Evolutionary conservation across 768 basidiomycete species (phyloP).

Genomic region (Suillus paluster): DNA sequence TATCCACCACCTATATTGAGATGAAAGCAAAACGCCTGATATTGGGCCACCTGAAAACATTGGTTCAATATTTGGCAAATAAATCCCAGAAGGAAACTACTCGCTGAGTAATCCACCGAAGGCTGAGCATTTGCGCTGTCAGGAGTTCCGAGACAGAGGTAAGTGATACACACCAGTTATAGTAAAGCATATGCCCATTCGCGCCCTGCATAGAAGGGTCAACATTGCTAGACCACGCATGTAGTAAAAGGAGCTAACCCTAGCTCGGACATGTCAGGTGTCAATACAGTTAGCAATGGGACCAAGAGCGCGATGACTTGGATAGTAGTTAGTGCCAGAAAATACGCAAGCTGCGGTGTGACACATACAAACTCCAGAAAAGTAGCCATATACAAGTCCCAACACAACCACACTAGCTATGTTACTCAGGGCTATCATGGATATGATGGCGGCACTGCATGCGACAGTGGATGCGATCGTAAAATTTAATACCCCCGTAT

Average conservation of each 20-base stretch:
- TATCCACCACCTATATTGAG: slow-evolving; percentile 57
- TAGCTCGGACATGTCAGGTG: slow-evolving; percentile 52
- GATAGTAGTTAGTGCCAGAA: background rate
- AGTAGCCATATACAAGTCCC: slow-evolving; percentile 51
- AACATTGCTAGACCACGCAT: background rate
- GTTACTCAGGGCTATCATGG: slow-evolving; percentile 46
- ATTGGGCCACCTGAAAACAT: slow-evolving; percentile 53
- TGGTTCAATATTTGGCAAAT: background rate
- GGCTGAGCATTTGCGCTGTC: slow-evolving; percentile 13
- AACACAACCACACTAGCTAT: slow-evolving; percentile 45
- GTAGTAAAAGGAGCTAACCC: slow-evolving; percentile 35
- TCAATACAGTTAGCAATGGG: slow-evolving; percentile 49
- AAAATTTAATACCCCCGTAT: slow-evolving; percentile 48
- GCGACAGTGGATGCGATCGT: slow-evolving; percentile 39
- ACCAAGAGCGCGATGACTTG: slow-evolving; percentile 45
- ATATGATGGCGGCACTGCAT: slow-evolving; percentile 46
- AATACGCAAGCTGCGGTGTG: too few relatives aligned
- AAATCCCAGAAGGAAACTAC: slow-evolving; percentile 1
- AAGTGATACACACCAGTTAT: slow-evolving; percentile 39
- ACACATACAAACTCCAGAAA: slow-evolving; percentile 47
- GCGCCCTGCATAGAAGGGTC: slow-evolving; percentile 19
- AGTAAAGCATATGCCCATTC: slow-evolving; percentile 54
- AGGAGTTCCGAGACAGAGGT: background rate
- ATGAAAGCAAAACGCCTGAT: slow-evolving; percentile 56
- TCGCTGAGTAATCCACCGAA: slow-evolving; percentile 26